Evolutionary conservation across 495 filamentous ascomycete species (phyloP), one percentile per base, ranked within the genome.

Genomic region (Penicillium tannophilum): DNA sequence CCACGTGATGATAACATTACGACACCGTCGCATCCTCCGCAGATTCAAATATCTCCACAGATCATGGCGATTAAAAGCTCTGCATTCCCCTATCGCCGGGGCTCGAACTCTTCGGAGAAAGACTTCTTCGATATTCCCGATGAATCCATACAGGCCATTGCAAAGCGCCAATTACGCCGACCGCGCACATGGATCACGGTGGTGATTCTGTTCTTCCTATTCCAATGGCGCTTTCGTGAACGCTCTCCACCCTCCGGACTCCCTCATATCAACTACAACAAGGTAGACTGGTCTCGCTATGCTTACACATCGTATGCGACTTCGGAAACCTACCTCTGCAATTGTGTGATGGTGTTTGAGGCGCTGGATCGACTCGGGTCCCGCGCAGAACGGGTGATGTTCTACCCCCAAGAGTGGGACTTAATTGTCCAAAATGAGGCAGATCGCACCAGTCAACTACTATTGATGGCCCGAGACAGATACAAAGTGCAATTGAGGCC

Each of bases 301-400:
- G 89, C 89, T 28, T 91, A 91, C 63, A 82, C 80, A 10, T 84
- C 86, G 68, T 93, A 91, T 73, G 90, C 87, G 19, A 90, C 88
- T 14, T 82, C 81, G 42, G 79, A 77, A 54, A 76, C 82, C 4
- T 88, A 90, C 68, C 80, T 93, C 3, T 93, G 90, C 73, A 91
- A 91, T 65, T 84, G 85, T 2, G 67, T 93, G 52, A 89, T 93
- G 88, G 76, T 92, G 6, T 86, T 92, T 59, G 87, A 88, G 62
- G 75, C 80, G 17, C 60, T 92, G 49, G 63, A 85, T 24, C 76
- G 81, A 28, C 70, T 87, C 0, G 85, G 81, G 12, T 87, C 82
- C 61, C 81, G 82, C 57, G 86, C 89, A 3, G 83, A 88, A 33
- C 81, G 84, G 6, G 67, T 91, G 12, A 74, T 93, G 63, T 79